Conservation (phyloP, 345 rosid genomes). For the Salix arbutifolia region DNA sequence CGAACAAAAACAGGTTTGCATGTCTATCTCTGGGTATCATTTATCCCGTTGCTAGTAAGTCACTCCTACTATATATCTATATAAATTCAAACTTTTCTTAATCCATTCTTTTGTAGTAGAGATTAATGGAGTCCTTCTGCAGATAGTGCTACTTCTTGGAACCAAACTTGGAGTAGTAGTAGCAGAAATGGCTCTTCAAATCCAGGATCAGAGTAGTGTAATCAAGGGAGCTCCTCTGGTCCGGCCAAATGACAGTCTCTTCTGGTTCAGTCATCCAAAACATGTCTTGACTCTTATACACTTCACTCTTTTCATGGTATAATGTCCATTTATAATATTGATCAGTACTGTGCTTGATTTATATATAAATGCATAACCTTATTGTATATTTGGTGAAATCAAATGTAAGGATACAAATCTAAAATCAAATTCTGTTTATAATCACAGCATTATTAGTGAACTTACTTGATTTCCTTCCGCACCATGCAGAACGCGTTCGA, state of each 20-base stretch:
- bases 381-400: no score
- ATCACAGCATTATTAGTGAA: background rate
- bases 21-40: conserved; percentile 21
- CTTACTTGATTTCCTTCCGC: background rate
- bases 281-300: conserved; percentile 43
- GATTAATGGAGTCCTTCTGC: background rate
- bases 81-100: background rate
- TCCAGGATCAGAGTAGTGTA: conserved; percentile 29
- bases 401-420: background rate
- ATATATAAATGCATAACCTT: no score
- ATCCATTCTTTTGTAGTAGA: background rate
- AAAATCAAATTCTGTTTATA: background rate
- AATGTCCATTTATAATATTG: no score
- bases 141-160: conserved; percentile 52
- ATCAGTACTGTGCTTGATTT: no score
- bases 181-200: conserved; percentile 46
- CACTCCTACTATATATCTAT: no score
- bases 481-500: conserved; percentile 46
- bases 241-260: conserved; percentile 49
- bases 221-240: conserved; percentile 47
- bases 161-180: conserved; percentile 54
- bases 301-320: conserved; percentile 48
- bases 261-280: conserved; percentile 50
- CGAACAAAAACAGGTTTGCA: conserved; percentile 21
- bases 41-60: conserved; percentile 18